phyloP scores from a whole-genome alignment of 2,329 filamentous ascomycete species.

The Furcasterigmium furcatum region DNA sequence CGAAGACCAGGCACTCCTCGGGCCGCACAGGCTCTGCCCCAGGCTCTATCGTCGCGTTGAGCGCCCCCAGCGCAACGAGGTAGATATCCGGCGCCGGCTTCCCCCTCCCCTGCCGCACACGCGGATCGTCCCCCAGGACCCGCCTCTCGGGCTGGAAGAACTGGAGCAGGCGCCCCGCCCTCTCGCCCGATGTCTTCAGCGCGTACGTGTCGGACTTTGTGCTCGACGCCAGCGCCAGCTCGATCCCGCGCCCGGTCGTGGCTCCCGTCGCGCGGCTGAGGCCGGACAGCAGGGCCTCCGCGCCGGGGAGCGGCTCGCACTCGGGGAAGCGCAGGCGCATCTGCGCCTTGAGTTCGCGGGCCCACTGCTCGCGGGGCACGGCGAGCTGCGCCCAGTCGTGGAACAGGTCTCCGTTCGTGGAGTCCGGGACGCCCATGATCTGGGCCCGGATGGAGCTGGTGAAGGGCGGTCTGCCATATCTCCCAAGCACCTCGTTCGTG shows the following conservation, averaged over 20 bases:
- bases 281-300: constrained; percentile 47
- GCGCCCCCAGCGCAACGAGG: constrained; percentile 59
- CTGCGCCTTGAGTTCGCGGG: constrained; percentile 20
- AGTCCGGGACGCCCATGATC: constrained; percentile 60
- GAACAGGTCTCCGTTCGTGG: constrained; percentile 52
- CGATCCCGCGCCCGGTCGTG: constrained; percentile 26
- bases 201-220: constrained; percentile 56
- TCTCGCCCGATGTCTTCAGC: constrained; percentile 49
- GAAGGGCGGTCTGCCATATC: constrained; percentile 56
- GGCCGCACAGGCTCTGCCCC: constrained; percentile 49
- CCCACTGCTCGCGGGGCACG: constrained; percentile 46
- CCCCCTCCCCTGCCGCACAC: constrained; percentile 59
- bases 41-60: constrained; percentile 54
- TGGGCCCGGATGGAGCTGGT: constrained; percentile 68
- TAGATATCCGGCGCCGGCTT: constrained; percentile 76
- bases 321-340: constrained; percentile 22
- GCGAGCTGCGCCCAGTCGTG: constrained; percentile 65
- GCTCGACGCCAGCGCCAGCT: constrained; percentile 66
- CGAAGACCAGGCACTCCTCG: constrained; percentile 70
- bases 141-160: constrained; percentile 50
- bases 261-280: constrained; percentile 25
- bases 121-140: constrained; percentile 63
- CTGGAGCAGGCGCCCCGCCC: constrained; percentile 12
- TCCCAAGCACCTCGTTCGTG: constrained; percentile 59
- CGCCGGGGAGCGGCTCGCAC: constrained; percentile 61